These are phyloP conservation scores for Artemisia argyi DNA, from an alignment of 129 eudicot genomes.

Conservation along the genomic window DNA sequence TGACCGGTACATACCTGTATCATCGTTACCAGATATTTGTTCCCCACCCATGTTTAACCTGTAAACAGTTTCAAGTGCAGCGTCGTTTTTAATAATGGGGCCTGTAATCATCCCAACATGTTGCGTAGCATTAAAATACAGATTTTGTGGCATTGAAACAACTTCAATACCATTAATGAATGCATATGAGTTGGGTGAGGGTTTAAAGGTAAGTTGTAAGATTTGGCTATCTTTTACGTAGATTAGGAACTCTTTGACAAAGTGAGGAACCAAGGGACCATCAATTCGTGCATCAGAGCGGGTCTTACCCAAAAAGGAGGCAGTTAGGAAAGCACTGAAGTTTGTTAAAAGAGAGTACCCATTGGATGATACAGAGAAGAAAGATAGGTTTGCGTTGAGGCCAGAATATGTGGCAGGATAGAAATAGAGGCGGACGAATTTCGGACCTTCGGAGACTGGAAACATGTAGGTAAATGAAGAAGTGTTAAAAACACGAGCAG, in stretches of 20 bases:
- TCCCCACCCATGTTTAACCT: slow-evolving; percentile 63
- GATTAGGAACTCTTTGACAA: slow-evolving; percentile 39
- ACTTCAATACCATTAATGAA: slow-evolving; percentile 33
- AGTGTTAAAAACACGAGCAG: slow-evolving; percentile 31
- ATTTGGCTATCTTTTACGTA: slow-evolving; percentile 10
- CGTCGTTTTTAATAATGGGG: neutral
- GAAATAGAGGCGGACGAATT: slow-evolving; percentile 64
- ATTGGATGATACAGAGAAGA: slow-evolving; percentile 35
- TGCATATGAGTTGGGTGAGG: slow-evolving; percentile 40
- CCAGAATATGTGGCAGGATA: slow-evolving; percentile 31
- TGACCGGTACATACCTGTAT: slow-evolving; percentile 42
- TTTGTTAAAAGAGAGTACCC: slow-evolving; percentile 42
- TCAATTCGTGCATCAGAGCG: neutral
- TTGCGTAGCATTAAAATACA: too few species aligned
- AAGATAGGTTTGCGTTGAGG: slow-evolving; percentile 1
- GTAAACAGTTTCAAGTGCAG: slow-evolving; percentile 35
- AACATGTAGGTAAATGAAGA: slow-evolving; percentile 44
- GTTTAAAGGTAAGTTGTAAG: slow-evolving; percentile 37
- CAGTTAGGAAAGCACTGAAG: too few species aligned
- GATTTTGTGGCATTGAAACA: too few species aligned
- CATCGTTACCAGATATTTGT: slow-evolving; percentile 33
- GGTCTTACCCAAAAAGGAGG: neutral
- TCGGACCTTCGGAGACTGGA: slow-evolving; percentile 39
- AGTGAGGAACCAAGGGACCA: neutral
- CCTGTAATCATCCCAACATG: too few species aligned